Percentiles rank a stretch among this genome's conserved stretches.
These are phyloP conservation scores for Penicillium canescens DNA, from an alignment of 495 filamentous ascomycete species.

Conservation along the genomic window DNA sequence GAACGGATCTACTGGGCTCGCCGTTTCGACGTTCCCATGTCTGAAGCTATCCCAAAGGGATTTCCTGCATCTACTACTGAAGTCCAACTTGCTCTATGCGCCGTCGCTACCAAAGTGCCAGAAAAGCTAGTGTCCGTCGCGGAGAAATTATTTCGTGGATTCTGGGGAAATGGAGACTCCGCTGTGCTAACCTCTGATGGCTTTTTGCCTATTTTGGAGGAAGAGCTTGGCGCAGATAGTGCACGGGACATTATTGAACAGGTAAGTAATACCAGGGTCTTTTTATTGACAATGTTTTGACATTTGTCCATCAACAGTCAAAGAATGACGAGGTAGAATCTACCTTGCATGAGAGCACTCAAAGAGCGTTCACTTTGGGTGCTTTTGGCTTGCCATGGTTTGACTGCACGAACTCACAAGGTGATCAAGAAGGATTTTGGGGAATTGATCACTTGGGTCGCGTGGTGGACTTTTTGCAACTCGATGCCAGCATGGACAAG, in stretches of 20 bases:
- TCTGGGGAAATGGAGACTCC: slow-evolving; percentile 15
- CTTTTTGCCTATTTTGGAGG: slow-evolving; percentile 5
- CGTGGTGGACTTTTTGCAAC: slow-evolving; percentile 54
- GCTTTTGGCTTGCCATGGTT: slow-evolving; percentile 69
- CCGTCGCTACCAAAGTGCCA: background rate
- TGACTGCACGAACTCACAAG: slow-evolving; percentile 54
- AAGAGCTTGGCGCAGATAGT: background rate
- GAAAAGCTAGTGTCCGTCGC: slow-evolving; percentile 7
- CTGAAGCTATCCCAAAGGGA: slow-evolving; percentile 15
- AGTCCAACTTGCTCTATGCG: slow-evolving; percentile 10
- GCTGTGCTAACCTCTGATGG: background rate
- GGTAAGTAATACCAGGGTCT: background rate
- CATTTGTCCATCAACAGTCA: background rate
- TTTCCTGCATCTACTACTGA: slow-evolving; percentile 20
- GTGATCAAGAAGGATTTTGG: slow-evolving; percentile 58
- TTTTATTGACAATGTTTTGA: background rate
- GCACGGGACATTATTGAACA: background rate
- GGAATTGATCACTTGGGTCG: slow-evolving; percentile 65
- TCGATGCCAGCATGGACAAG: slow-evolving; percentile 32
- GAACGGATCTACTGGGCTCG: slow-evolving; percentile 21
- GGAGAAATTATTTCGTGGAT: slow-evolving; percentile 5
- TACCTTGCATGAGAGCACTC: slow-evolving; percentile 8
- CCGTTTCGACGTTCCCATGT: slow-evolving; percentile 19
- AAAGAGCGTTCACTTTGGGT: slow-evolving; percentile 9
- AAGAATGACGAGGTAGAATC: background rate